Percentiles rank a stretch among this genome's conserved stretches.
These are phyloP conservation scores for Suhomyces faveliae DNA, from an alignment of 805 yeast genomes.

Conservation along the genomic window DNA sequence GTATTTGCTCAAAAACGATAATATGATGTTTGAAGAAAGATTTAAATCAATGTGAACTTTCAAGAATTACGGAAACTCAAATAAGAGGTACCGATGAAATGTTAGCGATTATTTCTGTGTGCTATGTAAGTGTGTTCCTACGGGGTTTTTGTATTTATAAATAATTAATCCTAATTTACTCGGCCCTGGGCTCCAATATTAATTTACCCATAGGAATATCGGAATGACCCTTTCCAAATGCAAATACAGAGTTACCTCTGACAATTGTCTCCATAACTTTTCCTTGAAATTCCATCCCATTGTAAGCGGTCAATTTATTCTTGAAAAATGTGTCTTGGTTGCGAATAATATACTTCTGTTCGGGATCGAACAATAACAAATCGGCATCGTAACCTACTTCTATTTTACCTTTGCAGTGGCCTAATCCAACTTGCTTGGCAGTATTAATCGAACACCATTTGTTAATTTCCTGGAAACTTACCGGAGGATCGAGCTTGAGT, in stretches of 20 bases:
- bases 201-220: constrained; percentile 57
- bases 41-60: no score
- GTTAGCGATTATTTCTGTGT: no score
- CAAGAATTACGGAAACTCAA: no score
- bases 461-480: constrained; percentile 60
- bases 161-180: constrained; percentile 5
- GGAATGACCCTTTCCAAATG: constrained; percentile 53
- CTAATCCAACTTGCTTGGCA: constrained; percentile 79
- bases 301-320: constrained; percentile 85
- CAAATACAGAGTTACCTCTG: constrained; percentile 71
- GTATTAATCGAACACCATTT: constrained; percentile 83
- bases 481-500: constrained; percentile 46
- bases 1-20: no score
- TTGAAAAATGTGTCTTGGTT: constrained; percentile 67
- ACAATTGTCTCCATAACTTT: constrained; percentile 76
- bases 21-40: no score
- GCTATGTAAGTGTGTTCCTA: no score
- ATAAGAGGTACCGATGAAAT: no score
- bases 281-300: constrained; percentile 68
- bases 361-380: constrained; percentile 76
- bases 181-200: constrained; percentile 56
- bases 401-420: constrained; percentile 69
- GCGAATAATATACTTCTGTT: constrained; percentile 45
- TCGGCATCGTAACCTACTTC: constrained; percentile 85
- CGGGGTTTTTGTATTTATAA: no score